These are phyloP conservation scores for Eutrema japonicum DNA, from an alignment of 345 rosid genomes.

Conservation along the genomic window DNA sequence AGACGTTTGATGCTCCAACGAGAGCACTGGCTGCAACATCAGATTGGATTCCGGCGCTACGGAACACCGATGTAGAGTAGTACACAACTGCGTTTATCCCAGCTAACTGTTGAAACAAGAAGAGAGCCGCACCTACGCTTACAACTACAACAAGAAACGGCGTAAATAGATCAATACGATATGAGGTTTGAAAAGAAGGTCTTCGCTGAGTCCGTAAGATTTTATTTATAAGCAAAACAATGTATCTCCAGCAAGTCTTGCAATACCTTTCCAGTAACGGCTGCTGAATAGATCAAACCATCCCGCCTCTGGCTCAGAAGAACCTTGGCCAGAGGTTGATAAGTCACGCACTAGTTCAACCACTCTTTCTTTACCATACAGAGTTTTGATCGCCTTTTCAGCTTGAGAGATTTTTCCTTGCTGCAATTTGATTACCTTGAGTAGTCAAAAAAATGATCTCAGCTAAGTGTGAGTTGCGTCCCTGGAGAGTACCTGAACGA, in stretches of 20 bases:
- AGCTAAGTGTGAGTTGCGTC: conserved; percentile 14
- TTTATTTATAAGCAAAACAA: neutral
- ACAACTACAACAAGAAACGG: conserved; percentile 69
- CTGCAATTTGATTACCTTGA: conserved; percentile 48
- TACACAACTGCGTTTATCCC: conserved; percentile 99
- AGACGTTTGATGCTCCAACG: conserved; percentile 96
- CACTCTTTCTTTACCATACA: conserved; percentile 95
- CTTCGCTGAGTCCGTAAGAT: neutral
- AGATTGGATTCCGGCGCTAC: conserved; percentile 85
- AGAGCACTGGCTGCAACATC: conserved; percentile 99
- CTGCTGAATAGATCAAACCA: conserved; percentile 94
- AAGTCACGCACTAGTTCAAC: conserved; percentile 82
- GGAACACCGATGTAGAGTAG: conserved; percentile 96
- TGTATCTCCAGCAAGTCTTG: conserved; percentile 10
- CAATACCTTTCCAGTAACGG: conserved; percentile 90
- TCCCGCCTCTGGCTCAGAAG: conserved; percentile 92
- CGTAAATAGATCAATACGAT: neutral
- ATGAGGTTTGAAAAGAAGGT: neutral
- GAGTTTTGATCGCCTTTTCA: conserved; percentile 74
- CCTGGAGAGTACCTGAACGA: conserved; percentile 70
- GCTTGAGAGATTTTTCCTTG: conserved; percentile 85
- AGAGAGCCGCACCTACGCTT: conserved; percentile 96
- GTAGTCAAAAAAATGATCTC: conserved; percentile 15
- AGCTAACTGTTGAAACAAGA: conserved; percentile 97
- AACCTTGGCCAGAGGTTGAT: conserved; percentile 64